phyloP scores from a whole-genome alignment of 768 basidiomycete species.

The Lyophyllum shimeji region DNA sequence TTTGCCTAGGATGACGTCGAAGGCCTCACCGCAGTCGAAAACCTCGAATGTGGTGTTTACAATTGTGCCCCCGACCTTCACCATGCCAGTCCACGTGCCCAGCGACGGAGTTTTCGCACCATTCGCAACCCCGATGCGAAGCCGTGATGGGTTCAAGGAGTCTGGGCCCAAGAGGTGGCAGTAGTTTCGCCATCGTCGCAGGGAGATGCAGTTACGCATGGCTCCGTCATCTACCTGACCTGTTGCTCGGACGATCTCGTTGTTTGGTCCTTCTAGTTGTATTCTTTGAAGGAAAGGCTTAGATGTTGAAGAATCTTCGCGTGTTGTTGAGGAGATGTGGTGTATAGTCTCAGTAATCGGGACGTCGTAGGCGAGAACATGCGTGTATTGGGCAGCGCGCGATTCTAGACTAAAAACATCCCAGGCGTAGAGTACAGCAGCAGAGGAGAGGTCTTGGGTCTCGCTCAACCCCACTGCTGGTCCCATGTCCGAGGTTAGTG shows the following conservation, averaged over 20 bases:
- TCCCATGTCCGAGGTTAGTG: not conserved
- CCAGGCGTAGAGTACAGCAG: not conserved
- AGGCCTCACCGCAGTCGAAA: no score
- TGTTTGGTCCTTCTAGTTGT: not conserved
- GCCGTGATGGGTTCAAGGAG: not conserved
- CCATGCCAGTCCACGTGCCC: not conserved
- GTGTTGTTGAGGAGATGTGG: not conserved
- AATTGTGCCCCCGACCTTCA: not conserved
- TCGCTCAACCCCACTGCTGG: not conserved
- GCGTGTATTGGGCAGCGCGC: not conserved
- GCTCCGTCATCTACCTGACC: not conserved
- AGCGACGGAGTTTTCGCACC: not conserved
- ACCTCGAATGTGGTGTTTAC: slow-evolving; percentile 16
- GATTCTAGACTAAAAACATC: not conserved
- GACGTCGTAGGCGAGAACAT: not conserved
- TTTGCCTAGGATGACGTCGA: slow-evolving; percentile 29
- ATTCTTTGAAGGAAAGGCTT: not conserved
- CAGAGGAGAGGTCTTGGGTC: not conserved
- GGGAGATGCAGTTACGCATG: not conserved
- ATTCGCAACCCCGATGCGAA: slow-evolving; percentile 19
- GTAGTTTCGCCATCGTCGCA: no score
- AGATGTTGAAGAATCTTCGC: not conserved
- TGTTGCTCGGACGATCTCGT: not conserved
- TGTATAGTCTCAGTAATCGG: no score
- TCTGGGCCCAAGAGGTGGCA: not conserved